Base-by-base conservation (phyloP, 257 asterid genomes). In the Primulina tabacum region DNA sequence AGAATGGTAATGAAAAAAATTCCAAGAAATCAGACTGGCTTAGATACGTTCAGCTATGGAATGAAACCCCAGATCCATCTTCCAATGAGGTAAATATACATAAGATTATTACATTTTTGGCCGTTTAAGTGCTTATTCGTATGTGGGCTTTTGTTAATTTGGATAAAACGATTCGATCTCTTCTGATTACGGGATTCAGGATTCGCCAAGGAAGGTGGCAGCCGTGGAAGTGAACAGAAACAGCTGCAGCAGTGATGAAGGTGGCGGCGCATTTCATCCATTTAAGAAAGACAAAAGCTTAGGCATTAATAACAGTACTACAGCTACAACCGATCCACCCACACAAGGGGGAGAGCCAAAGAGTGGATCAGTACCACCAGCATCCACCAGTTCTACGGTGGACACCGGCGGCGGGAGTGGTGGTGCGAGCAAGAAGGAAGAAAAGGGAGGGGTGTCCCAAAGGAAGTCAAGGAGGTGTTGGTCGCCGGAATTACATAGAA, bases 391-490 rank as follows among this genome's bases (percentile, higher is more conserved):
- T 59, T 82, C 92, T 35, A 80, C 86, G 79, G 90, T 77, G 72
- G 87, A 65, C n/a, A 79, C 83, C 3, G 87, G 83, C 63, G 77
- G 82, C 55, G 62, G 65, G 4, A 62, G 21, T 26, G 82, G 73
- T 24, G 84, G 73, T 12, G 82, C 75, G 47, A 82, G 63, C 32
- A 84, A 82, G 78, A 81, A 82, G 64, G 77, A 77, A 35, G 82
- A 79, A 0, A 77, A 87, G 18, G 92, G 82, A 59, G 79, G 81
- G 38, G 82, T 79, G 52, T 75, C 87, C 32, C 76, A 75, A 0
- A 82, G 92, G 53, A 90, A 90, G 76, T 50, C 85, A 4, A 87
- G 97, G 77, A 80, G 97, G 77, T 79, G 92, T 71, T 90, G 97
- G 97, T 87, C 96, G 10, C 79, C 86, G 43, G 96, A 88, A 67